phyloP scores from a whole-genome alignment of 345 rosid species.

The Populus simonii region DNA sequence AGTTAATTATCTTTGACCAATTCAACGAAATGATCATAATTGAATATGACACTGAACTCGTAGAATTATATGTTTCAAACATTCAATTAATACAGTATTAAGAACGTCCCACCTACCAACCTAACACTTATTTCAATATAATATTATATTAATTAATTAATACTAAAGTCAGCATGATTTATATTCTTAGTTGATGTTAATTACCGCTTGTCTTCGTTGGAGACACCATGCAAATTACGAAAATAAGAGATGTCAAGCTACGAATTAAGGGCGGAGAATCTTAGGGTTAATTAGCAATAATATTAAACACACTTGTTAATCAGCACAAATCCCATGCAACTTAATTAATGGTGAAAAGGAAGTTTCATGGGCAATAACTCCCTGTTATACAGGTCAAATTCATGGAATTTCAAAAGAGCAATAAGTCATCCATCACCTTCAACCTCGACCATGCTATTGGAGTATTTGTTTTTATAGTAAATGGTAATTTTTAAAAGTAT shows the following conservation, averaged over 20 bases:
- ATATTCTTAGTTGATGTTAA: background rate
- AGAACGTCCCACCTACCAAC: no score
- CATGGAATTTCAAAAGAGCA: conserved; percentile 11
- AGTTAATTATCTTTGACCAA: no score
- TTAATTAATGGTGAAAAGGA: background rate
- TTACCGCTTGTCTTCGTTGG: conserved; percentile 1
- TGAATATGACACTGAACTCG: no score
- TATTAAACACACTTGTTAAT: background rate
- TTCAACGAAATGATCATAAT: no score
- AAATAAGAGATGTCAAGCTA: background rate
- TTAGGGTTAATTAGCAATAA: background rate
- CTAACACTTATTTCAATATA: no score
- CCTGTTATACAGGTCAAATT: conserved; percentile 3
- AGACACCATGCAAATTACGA: background rate
- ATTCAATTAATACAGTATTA: no score
- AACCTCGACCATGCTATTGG: background rate
- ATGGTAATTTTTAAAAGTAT: no score
- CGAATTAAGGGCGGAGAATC: conserved; percentile 9
- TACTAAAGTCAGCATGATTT: background rate
- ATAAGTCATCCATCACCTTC: background rate
- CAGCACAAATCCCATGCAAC: background rate
- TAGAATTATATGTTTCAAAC: no score
- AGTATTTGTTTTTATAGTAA: no score
- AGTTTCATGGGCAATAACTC: conserved; percentile 15
- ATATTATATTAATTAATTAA: no score